Evolutionary conservation across 2,329 filamentous ascomycete genomes (phyloP), one percentile per base, ranked within the genome.

Genomic region (Pseudocercospora macadamiae): DNA sequence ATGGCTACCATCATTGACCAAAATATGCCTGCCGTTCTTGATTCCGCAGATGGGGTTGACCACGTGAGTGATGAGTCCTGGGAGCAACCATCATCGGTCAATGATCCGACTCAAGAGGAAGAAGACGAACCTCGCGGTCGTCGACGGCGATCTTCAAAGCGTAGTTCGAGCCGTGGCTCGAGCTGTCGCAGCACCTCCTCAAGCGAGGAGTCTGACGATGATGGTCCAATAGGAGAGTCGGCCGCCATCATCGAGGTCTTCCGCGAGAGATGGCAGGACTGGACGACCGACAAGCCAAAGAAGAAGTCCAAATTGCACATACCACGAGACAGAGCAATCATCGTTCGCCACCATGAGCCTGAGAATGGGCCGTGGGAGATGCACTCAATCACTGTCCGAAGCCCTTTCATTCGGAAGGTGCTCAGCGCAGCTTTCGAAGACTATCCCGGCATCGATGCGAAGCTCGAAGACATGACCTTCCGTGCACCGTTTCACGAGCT

Each of bases 401-500:
- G 49, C 14, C 49, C 49, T 16, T 16, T 25, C 19, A 52, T 52
- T 37, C 49, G 49, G 5, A 34, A 52, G 21, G 49, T 37, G 19
- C 14, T 52, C 30, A 18, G 16, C 18, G 34, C 30, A n/a, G 49
- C n/a, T n/a, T 52, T 52, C 49, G 28, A 52, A n/a, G 21, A 39
- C 21, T 52, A 52, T 16, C 49, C 49, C 3, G 49, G 49, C 8
- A 37, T 36, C 19, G 19, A 34, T 52, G 30, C 28, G 9, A 52
- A 25, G n/a, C 26, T 52, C 32, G 49, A 52, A 37, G 59, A 68
- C 10, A 59, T 76, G n/a, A 70, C 66, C 2, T 74, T 76, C 59
- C 64, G 64, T 1, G 66, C 61, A 4, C 74, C 74, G 2, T 76
- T 76, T 56, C 61, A 68, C 5, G 67, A 69, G 2, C 75, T 76